A percentile compares a stretch with the other conserved stretches of the same genome.
Conservation (phyloP, 768 basidiomycete genomes). For the Termitomyces bulborhizus region DNA sequence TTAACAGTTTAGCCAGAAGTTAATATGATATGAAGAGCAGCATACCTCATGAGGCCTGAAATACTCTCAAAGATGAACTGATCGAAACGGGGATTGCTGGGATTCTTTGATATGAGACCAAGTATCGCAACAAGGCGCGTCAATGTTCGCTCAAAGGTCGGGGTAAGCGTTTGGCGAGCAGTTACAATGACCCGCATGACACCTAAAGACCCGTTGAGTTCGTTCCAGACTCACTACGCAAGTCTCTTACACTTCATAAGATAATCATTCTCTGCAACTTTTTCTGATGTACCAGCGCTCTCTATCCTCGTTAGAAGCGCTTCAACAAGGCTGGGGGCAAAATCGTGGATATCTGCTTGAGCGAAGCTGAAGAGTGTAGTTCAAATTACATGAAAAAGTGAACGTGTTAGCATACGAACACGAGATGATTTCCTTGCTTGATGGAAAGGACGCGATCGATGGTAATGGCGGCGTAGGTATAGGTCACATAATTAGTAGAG, state of each 20-base stretch:
- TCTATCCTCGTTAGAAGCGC: conserved; percentile 80
- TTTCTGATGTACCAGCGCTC: conserved; percentile 72
- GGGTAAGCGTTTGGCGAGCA: conserved; percentile 70
- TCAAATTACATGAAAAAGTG: background rate
- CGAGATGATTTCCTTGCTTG: conserved; percentile 64
- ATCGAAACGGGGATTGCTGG: conserved; percentile 96
- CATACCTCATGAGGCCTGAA: conserved; percentile 83
- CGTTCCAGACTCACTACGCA: background rate
- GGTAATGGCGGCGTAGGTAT: conserved; percentile 96
- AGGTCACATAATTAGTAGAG: conserved; percentile 85
- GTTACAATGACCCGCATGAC: conserved; percentile 92
- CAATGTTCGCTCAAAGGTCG: conserved; percentile 60
- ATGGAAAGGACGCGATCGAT: conserved; percentile 94
- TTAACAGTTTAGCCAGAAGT: background rate
- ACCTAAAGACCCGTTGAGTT: conserved; percentile 39
- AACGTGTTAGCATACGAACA: conserved; percentile 45
- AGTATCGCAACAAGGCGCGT: conserved; percentile 76
- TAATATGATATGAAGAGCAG: background rate
- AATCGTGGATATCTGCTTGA: conserved; percentile 80
- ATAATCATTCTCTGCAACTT: conserved; percentile 95
- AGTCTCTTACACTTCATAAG: conserved; percentile 84
- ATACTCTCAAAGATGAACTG: conserved; percentile 97
- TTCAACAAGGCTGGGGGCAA: conserved; percentile 66
- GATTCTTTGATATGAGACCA: conserved; percentile 88
- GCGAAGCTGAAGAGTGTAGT: conserved; percentile 53